A percentile compares a stretch with the other conserved stretches of the same genome.
phyloP scores from a whole-genome alignment of 257 asterid species.

The Solanum bulbocastanum region DNA sequence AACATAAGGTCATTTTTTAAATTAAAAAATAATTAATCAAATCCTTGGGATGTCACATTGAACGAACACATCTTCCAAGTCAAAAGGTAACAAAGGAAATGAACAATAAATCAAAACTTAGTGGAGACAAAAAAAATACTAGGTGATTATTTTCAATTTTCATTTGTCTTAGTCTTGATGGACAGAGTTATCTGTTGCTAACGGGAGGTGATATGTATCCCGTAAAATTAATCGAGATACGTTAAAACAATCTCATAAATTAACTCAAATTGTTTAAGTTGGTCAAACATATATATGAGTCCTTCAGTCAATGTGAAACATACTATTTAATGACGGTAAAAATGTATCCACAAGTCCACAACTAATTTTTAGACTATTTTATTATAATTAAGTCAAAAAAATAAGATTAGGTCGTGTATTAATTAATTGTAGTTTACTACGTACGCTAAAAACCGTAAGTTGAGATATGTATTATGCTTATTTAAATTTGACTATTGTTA shows the following conservation, averaged over 20 bases:
- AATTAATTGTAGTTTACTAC: not conserved
- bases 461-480: not conserved
- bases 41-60: not conserved
- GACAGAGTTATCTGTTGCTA: rapidly evolving
- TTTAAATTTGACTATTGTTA: not conserved
- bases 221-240: too few relatives aligned
- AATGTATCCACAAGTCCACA: not conserved
- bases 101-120: not conserved
- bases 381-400: not conserved
- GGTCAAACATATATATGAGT: not conserved
- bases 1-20: not conserved
- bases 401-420: not conserved
- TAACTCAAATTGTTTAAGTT: not conserved
- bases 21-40: not conserved
- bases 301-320: not conserved
- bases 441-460: not conserved
- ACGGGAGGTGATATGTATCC: rapidly evolving
- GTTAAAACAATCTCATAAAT: not conserved
- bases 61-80: not conserved
- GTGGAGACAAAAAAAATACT: not conserved
- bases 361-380: not conserved
- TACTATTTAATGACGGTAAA: not conserved
- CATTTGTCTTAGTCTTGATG: not conserved
- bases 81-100: not conserved
- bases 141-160: too few relatives aligned